Evolutionary conservation across 495 filamentous ascomycete species (phyloP).

Genomic region (Xylaria scruposa): DNA sequence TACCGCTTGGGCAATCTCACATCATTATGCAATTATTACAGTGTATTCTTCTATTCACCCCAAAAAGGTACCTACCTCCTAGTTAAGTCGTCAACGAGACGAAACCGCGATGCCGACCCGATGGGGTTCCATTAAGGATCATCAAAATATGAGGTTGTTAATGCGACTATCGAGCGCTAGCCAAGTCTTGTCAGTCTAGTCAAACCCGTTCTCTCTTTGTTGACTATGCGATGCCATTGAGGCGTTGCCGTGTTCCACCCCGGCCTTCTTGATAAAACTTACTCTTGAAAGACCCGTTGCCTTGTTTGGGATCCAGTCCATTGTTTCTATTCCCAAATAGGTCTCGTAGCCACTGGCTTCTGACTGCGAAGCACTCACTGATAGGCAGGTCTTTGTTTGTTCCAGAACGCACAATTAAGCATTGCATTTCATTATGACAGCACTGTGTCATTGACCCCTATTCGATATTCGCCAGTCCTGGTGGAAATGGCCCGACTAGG

Average conservation of each 20-base stretch:
- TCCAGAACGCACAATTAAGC: neutral
- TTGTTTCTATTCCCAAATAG: neutral
- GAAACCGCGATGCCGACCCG: neutral
- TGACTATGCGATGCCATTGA: neutral
- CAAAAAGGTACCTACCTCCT: no score
- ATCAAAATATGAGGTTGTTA: conserved; percentile 4
- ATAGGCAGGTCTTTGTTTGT: neutral
- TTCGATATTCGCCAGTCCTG: neutral
- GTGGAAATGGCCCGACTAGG: neutral
- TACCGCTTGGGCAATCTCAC: neutral
- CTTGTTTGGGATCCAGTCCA: neutral
- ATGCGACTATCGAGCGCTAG: conserved; percentile 15
- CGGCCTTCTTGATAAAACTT: neutral
- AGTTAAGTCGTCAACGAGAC: neutral
- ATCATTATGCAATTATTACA: conserved; percentile 15
- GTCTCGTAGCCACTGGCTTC: neutral
- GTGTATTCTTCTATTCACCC: conserved; percentile 6
- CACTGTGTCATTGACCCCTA: neutral
- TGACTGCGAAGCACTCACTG: neutral
- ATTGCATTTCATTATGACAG: neutral
- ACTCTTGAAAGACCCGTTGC: neutral
- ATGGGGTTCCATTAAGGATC: conserved; percentile 2
- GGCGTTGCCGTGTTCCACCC: neutral
- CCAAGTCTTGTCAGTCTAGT: neutral
- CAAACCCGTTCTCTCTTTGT: neutral